Evolutionary conservation across 1,139 yeast species (phyloP), one percentile per base, ranked within the genome.

Genomic region (Debaryomyces robertsiae): DNA sequence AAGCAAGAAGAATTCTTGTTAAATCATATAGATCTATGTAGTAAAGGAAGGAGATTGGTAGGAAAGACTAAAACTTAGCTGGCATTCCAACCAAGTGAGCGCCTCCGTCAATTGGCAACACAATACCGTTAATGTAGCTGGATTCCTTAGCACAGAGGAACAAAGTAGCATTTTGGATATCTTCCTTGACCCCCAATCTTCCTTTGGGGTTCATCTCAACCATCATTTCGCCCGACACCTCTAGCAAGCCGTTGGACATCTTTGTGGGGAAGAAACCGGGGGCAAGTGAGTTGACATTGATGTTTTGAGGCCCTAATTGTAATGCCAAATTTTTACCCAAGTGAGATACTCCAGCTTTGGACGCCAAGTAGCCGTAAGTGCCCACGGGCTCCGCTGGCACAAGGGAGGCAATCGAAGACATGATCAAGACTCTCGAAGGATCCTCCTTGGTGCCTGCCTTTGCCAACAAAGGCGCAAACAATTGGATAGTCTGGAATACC

Each of bases 181-280:
- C 93, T 41, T 77, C 77, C 49, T 76, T 75, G 37, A 52, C 68
- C 4, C 94, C 94, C 44, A 84, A 69, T 57, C 94, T 73, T 38
- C 71, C 69, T 52, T 84, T 70, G 10, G 93, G 93, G 62, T 84
- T 84, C 22, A 58, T 58, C 14, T 63, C 68, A 38, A 60, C 56
- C 65, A 77, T 69, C 3, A 67, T 55, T 2, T 75, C 77, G 15
- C 90, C 91, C 27, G 75, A 69, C 37, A 64, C 66, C 32, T 70
- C 75, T 42, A 85, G 64, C 41, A 85, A 55, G 0, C 90, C 93
- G 44, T 77, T 72, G 34, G 90, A 75, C 93, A 85, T 84, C 61
- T 82, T 84, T 25, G 86, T 73, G 17, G 88, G 88, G 75, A 85
- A 82, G 60, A 82, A 85, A 0, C 94, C 94, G 0, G 93, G 93